Evolutionary conservation across 179 eudicot genomes (phyloP).

Genomic region (Actinidia arguta): DNA sequence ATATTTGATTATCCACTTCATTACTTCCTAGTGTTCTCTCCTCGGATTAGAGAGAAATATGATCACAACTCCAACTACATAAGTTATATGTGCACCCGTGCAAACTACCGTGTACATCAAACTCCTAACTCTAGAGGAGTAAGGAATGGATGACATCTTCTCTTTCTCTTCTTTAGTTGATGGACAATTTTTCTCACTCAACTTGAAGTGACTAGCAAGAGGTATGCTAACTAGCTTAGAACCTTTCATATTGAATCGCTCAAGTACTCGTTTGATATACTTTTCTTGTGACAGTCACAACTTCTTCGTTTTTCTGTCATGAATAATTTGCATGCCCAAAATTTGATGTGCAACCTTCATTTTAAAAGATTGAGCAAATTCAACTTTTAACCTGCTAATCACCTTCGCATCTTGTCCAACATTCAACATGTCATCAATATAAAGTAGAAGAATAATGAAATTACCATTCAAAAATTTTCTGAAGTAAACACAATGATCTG

Average conservation of each 20-base stretch:
- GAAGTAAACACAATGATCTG: background rate
- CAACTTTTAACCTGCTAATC: background rate
- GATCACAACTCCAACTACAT: background rate
- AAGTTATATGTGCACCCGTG: background rate
- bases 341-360: background rate
- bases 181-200: background rate
- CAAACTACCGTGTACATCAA: background rate
- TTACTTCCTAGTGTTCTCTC: no score
- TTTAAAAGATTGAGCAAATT: background rate
- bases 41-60: background rate
- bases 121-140: background rate
- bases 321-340: background rate
- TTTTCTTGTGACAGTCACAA: background rate
- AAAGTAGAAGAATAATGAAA: background rate
- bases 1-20: no score
- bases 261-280: background rate
- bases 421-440: background rate
- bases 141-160: background rate
- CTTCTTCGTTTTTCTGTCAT: background rate
- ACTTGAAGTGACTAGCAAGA: no score
- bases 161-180: background rate
- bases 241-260: background rate
- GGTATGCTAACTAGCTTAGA: no score
- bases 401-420: background rate
- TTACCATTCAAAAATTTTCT: background rate